Percentiles rank a stretch among this genome's conserved stretches.
phyloP scores from a whole-genome alignment of 106 monocot genomes.

The Vanilla planifolia region DNA sequence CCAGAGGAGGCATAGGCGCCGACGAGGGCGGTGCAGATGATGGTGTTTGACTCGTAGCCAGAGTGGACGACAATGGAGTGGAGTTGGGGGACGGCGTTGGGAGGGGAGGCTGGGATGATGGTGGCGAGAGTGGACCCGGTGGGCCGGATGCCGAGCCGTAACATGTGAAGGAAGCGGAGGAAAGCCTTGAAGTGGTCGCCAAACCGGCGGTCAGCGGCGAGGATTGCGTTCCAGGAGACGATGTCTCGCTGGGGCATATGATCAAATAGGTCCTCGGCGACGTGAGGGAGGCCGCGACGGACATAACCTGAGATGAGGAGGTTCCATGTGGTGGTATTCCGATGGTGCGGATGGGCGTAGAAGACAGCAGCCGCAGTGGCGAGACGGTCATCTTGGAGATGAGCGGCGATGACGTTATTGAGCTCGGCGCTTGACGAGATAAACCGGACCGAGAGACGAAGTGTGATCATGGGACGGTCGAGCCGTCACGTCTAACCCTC shows the following conservation, averaged over 20 bases:
- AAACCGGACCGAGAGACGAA: background rate
- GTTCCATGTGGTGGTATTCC: slow-evolving; percentile 15
- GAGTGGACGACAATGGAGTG: slow-evolving; percentile 13
- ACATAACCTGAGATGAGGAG: slow-evolving; percentile 14
- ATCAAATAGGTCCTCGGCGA: slow-evolving; percentile 19
- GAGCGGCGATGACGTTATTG: slow-evolving; percentile 9
- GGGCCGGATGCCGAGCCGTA: slow-evolving; percentile 16
- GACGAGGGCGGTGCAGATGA: slow-evolving; percentile 27
- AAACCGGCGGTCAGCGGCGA: slow-evolving; percentile 15
- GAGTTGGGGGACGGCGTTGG: slow-evolving; percentile 15
- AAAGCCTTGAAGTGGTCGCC: slow-evolving; percentile 8
- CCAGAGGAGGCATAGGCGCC: slow-evolving; percentile 11
- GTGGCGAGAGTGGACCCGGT: slow-evolving; percentile 24
- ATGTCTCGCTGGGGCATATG: slow-evolving; percentile 16
- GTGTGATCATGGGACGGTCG: background rate
- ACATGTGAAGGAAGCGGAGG: slow-evolving; percentile 22
- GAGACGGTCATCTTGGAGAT: slow-evolving; percentile 8
- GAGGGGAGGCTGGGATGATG: slow-evolving; percentile 14
- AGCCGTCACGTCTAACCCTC: too few species aligned
- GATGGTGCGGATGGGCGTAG: slow-evolving; percentile 7
- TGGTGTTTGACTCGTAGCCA: slow-evolving; percentile 10
- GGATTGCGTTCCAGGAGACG: slow-evolving; percentile 26
- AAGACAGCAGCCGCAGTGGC: background rate
- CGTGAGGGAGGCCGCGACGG: background rate
- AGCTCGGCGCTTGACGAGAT: slow-evolving; percentile 1